Conservation (phyloP, 805 yeast species). For the Starmerella asiatica region DNA sequence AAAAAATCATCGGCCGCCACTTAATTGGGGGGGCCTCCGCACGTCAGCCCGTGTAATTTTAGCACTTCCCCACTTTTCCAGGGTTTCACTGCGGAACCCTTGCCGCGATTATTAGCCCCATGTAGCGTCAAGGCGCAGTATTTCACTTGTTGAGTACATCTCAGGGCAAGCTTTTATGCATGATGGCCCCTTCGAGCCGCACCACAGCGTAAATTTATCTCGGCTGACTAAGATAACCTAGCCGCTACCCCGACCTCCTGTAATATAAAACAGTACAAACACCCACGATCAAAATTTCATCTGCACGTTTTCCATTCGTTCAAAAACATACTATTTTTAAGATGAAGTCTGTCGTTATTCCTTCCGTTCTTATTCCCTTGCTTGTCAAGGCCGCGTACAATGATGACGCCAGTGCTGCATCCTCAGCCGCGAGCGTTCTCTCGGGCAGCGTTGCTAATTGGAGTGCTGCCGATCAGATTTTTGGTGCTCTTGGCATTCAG, state of each 20-base stretch:
- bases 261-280: conserved; percentile 5
- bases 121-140: too few relatives aligned
- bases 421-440: conserved; percentile 6
- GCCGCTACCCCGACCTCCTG: conserved; percentile 2
- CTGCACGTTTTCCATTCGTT: background rate
- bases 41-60: too few relatives aligned
- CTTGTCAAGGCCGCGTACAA: conserved; percentile 8
- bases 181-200: too few relatives aligned
- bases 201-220: too few relatives aligned
- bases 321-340: background rate
- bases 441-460: conserved; percentile 9
- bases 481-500: conserved; percentile 23
- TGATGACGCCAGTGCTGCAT: conserved; percentile 6
- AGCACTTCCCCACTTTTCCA: too few relatives aligned
- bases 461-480: conserved; percentile 15
- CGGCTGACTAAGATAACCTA: too few relatives aligned
- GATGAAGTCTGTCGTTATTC: background rate
- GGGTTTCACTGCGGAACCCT: too few relatives aligned
- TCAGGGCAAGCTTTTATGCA: too few relatives aligned
- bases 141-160: too few relatives aligned
- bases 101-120: too few relatives aligned
- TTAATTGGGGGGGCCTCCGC: too few relatives aligned
- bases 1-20: too few relatives aligned
- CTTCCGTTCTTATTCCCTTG: background rate
- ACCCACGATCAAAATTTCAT: background rate